These are phyloP conservation scores for Didymellaceae sp. DNA, from an alignment of 2,329 filamentous ascomycete species.

Conservation along the genomic window DNA sequence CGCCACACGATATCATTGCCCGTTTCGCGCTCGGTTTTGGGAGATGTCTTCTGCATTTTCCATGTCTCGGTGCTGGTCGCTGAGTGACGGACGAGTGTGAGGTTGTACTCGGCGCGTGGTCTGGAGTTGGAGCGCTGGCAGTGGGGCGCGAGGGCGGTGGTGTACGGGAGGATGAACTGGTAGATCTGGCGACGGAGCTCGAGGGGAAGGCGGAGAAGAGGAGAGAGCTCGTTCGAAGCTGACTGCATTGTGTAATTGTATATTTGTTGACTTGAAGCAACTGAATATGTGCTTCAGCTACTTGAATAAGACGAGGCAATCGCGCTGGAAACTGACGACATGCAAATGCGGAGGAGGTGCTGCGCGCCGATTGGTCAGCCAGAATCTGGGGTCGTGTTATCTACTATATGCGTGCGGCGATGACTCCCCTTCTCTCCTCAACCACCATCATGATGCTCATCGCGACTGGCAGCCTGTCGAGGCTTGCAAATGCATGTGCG, in stretches of 20 bases:
- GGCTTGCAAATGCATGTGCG: constrained; percentile 32
- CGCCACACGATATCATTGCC: constrained; percentile 52
- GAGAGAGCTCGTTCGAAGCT: constrained; percentile 23
- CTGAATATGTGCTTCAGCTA: not conserved
- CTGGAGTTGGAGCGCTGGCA: constrained; percentile 25
- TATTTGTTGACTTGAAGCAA: not conserved
- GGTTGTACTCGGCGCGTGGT: constrained; percentile 36
- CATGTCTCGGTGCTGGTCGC: constrained; percentile 31
- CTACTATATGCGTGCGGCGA: constrained; percentile 8
- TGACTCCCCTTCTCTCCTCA: constrained; percentile 26
- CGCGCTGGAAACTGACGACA: constrained; percentile 19
- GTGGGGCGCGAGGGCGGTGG: constrained; percentile 36
- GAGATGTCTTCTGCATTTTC: constrained; percentile 37
- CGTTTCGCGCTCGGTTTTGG: constrained; percentile 32
- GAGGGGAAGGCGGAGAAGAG: constrained; percentile 49
- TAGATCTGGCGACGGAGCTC: constrained; percentile 55
- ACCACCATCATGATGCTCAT: constrained; percentile 39
- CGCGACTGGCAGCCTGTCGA: constrained; percentile 30
- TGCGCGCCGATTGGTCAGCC: constrained; percentile 26
- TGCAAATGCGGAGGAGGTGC: constrained; percentile 14
- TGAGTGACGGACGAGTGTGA: constrained; percentile 39
- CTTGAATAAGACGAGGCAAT: not conserved
- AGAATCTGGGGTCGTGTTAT: constrained; percentile 20
- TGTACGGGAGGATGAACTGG: constrained; percentile 51
- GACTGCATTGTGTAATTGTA: constrained; percentile 21